Evolutionary conservation across 441 rosid species (phyloP), one percentile per base, ranked within the genome.

Genomic region (Francoa sonchifolia): DNA sequence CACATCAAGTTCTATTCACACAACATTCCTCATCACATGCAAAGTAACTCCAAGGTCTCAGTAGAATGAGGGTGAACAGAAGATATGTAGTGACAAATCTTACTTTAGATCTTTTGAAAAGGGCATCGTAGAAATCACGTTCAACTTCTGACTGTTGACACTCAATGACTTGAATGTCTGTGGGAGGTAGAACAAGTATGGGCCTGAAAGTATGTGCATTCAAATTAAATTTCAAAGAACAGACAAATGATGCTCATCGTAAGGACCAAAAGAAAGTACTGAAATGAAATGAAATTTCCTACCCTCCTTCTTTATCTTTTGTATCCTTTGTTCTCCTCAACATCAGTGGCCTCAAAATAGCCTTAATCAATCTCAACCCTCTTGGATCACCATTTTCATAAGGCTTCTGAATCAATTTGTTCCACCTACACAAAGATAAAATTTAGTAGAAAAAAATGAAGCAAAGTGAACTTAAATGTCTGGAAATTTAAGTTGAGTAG

Each of bases 241-340:
- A n/a, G n/a, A n/a, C n/a, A n/a, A n/a, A n/a, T n/a, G n/a, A n/a
- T n/a, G n/a, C n/a, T 11, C 13, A 27, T 32, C 9, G 11, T 8
- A n/a, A 25, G 11, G 48, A 49, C 6, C 5, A 2, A 28, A 18
- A 22, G 8, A 42, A 19, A 27, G 7, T 3, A 9, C 1, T 13
- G 0, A 17, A 1, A 48, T 8, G 22, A 22, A 19, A 15, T 3
- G 0, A 44, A 29, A 44, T 45, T 34, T 2, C 17, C 44, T 42
- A 77, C 86, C 83, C 67, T 71, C 82, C 84, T 23, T 65, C 58
- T 45, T 60, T 71, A 41, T 81, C 84, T 44, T 61, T 71, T 8
- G 84, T 68, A 46, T 81, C 87, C 55, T 73, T 77, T 33, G 87
- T 74, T 63, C 87, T 76, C 53, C 93, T 63, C 59, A 75, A 59